These are phyloP conservation scores for Staphylotrichum longicolle DNA, from an alignment of 495 filamentous ascomycete species.

Conservation along the genomic window DNA sequence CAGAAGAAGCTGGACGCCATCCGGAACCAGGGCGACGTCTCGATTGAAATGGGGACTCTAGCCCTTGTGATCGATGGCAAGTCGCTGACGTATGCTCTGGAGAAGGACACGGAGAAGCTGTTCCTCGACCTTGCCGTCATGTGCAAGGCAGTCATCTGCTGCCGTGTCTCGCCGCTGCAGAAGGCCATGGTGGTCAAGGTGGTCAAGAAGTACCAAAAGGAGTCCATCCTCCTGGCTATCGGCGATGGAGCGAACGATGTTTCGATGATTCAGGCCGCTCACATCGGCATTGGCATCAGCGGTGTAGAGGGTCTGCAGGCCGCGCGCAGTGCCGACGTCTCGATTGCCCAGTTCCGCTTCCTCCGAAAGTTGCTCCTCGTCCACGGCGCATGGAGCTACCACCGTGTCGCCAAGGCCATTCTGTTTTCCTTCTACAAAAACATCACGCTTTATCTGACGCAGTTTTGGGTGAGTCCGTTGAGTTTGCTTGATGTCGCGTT, in stretches of 20 bases:
- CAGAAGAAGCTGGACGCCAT: conserved; percentile 91
- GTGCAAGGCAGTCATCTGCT: conserved; percentile 99
- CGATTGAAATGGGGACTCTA: conserved; percentile 77
- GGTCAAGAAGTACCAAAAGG: conserved; percentile 89
- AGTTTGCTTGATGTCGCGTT: not conserved
- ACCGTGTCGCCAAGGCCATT: conserved; percentile 93
- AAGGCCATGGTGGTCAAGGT: conserved; percentile 98
- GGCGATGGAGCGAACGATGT: conserved; percentile 99
- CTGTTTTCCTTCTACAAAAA: conserved; percentile 99
- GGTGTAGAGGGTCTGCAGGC: conserved; percentile 99
- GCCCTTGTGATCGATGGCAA: conserved; percentile 97
- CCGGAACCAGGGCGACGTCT: conserved; percentile 66
- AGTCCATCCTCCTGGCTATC: conserved; percentile 86
- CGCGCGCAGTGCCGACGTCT: conserved; percentile 90
- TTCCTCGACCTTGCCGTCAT: conserved; percentile 91
- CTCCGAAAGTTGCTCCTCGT: conserved; percentile 93
- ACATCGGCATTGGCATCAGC: conserved; percentile 97
- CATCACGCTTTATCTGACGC: conserved; percentile 96
- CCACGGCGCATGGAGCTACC: conserved; percentile 96
- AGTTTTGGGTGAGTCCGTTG: conserved; percentile 80
- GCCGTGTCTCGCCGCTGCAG: conserved; percentile 97
- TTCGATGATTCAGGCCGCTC: conserved; percentile 98
- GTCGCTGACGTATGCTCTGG: conserved; percentile 88
- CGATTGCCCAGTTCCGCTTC: conserved; percentile 95
- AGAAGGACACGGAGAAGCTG: conserved; percentile 88